Conservation (phyloP, 2,329 filamentous ascomycete genomes). For the Cladosporium sp. region DNA sequence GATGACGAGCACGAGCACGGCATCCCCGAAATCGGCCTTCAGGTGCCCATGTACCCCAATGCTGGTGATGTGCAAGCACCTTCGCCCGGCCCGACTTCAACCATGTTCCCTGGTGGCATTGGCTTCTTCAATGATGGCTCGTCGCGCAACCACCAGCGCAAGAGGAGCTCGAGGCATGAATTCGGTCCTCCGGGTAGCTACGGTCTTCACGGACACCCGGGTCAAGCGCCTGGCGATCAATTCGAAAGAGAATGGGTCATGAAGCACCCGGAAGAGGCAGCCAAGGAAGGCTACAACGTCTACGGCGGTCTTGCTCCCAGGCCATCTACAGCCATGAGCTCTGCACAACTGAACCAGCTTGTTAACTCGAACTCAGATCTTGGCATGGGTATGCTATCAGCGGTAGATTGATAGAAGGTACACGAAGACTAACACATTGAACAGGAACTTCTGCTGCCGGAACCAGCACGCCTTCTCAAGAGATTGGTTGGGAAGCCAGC, state of each 20-base stretch:
- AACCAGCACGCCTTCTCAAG: conserved; percentile 77
- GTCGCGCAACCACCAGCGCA: conserved; percentile 59
- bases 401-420: neutral
- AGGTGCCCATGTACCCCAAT: conserved; percentile 89
- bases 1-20: conserved; percentile 69
- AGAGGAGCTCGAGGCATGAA: conserved; percentile 66
- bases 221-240: conserved; percentile 68
- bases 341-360: conserved; percentile 84
- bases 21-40: conserved; percentile 86
- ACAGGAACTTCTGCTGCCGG: conserved; percentile 61
- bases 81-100: conserved; percentile 62
- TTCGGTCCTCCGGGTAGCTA: conserved; percentile 84
- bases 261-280: conserved; percentile 79
- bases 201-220: conserved; percentile 78
- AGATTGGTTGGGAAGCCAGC: conserved; percentile 81
- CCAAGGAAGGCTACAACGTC: conserved; percentile 70
- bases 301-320: conserved; percentile 55
- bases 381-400: conserved; percentile 44
- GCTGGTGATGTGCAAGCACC: conserved; percentile 96
- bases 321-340: conserved; percentile 79
- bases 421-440: conserved; percentile 15
- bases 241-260: conserved; percentile 90
- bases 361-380: conserved; percentile 65
- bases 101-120: conserved; percentile 40
- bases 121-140: conserved; percentile 54